These are phyloP conservation scores for Stentor roeselii DNA, from an alignment of 73 alveolate species.

Conservation along the genomic window DNA sequence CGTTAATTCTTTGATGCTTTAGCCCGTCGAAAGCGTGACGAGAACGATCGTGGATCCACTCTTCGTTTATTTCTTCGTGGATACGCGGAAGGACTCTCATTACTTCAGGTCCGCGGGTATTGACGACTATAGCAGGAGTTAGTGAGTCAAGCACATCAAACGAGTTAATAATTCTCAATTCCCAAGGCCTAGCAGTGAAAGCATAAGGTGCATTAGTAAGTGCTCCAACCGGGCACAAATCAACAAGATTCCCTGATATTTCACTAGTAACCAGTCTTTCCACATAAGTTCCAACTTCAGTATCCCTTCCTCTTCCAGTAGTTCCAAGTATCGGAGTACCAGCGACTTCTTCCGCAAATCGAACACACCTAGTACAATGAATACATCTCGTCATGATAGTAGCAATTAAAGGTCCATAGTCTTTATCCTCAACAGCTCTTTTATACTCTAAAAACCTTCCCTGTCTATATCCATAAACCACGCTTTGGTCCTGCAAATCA, in stretches of 20 bases:
- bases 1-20: constrained; percentile 71
- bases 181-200: constrained; percentile 89
- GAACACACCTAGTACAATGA: constrained; percentile 86
- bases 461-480: constrained; percentile 77
- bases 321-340: constrained; percentile 80
- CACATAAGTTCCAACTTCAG: constrained; percentile 85
- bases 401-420: constrained; percentile 81
- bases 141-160: constrained; percentile 82
- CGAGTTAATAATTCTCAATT: constrained; percentile 69
- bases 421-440: constrained; percentile 89
- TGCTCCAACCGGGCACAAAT: constrained; percentile 94
- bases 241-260: constrained; percentile 82
- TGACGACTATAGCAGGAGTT: constrained; percentile 68
- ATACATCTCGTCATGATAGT: constrained; percentile 90
- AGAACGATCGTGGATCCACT: constrained; percentile 83
- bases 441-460: constrained; percentile 80
- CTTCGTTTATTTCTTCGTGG: constrained; percentile 88
- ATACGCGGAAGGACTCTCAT: constrained; percentile 87
- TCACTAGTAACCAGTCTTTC: constrained; percentile 81
- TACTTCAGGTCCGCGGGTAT: constrained; percentile 83
- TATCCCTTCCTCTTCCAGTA: constrained; percentile 78
- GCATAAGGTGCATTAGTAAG: constrained; percentile 81
- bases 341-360: constrained; percentile 80
- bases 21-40: constrained; percentile 91
- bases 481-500: constrained; percentile 82